Evolutionary conservation across 257 asterid genomes (phyloP).

Genomic region (Nicotiana sylvestris): DNA sequence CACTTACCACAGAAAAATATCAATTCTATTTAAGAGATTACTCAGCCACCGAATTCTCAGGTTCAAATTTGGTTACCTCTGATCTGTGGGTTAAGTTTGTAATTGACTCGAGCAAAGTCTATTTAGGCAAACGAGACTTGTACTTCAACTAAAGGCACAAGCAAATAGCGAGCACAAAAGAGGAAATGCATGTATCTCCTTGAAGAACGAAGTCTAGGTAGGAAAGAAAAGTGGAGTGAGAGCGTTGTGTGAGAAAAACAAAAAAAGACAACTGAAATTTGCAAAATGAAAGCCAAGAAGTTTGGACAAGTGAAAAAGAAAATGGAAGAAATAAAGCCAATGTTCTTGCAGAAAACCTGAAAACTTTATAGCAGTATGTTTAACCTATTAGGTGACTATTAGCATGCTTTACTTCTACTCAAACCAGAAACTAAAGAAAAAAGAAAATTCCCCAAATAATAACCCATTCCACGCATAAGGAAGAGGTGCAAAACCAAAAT

Average conservation of each 20-base stretch:
- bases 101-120: background rate
- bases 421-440: background rate
- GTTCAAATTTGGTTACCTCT: background rate
- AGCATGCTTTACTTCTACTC: background rate
- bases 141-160: background rate
- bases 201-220: background rate
- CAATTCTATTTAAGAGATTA: background rate
- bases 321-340: background rate
- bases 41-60: background rate
- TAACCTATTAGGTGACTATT: background rate
- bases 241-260: background rate
- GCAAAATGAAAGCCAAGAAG: background rate
- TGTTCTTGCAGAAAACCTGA: background rate
- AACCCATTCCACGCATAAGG: background rate
- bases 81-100: background rate
- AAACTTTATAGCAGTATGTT: background rate
- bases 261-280: background rate
- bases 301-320: background rate
- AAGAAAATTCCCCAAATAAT: background rate
- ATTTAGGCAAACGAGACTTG: background rate
- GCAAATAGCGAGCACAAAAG: background rate
- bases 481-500: slow-evolving; percentile 13
- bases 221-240: background rate
- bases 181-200: background rate
- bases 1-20: background rate